Evolutionary conservation across 306 rosid genomes (phyloP).

Genomic region (Fragaria nilgerrensis): DNA sequence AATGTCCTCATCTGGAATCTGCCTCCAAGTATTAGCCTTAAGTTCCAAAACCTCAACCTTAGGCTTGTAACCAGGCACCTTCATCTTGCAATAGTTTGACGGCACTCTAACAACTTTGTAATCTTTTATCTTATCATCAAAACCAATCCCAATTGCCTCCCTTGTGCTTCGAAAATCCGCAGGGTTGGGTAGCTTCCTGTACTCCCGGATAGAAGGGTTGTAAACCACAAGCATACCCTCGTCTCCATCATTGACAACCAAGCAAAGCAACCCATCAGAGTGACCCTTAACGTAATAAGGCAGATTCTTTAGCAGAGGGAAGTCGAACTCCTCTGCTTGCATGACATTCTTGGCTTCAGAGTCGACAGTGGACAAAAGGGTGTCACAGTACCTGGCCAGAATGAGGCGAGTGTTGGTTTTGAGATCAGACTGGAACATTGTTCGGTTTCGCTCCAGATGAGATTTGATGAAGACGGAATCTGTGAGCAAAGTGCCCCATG

Average conservation of each 20-base stretch:
- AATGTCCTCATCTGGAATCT: slow-evolving; percentile 29
- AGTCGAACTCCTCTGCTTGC: slow-evolving; percentile 18
- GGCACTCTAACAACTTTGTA: slow-evolving; percentile 40
- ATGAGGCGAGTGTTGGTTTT: slow-evolving; percentile 22
- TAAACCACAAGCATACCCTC: slow-evolving; percentile 34
- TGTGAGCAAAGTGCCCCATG: slow-evolving; percentile 34
- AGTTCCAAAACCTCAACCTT: slow-evolving; percentile 28
- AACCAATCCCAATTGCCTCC: slow-evolving; percentile 37
- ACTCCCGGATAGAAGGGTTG: slow-evolving; percentile 38
- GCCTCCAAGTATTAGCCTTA: slow-evolving; percentile 27
- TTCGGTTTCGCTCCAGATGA: slow-evolving; percentile 18
- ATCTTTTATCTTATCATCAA: slow-evolving; percentile 14
- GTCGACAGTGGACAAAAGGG: slow-evolving; percentile 27
- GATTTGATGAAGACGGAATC: slow-evolving; percentile 22
- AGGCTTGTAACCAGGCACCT: slow-evolving; percentile 19
- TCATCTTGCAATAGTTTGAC: slow-evolving; percentile 30
- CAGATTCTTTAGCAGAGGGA: slow-evolving; percentile 8
- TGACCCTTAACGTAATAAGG: slow-evolving; percentile 49
- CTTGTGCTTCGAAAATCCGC: slow-evolving; percentile 26
- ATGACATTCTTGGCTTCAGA: slow-evolving; percentile 18
- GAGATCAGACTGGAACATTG: background rate
- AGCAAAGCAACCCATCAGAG: slow-evolving; percentile 42
- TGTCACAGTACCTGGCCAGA: slow-evolving; percentile 38
- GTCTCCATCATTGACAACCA: slow-evolving; percentile 35
- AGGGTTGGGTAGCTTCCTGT: slow-evolving; percentile 32